phyloP scores from a whole-genome alignment of 495 filamentous ascomycete species.

The Neurospora sp. region DNA sequence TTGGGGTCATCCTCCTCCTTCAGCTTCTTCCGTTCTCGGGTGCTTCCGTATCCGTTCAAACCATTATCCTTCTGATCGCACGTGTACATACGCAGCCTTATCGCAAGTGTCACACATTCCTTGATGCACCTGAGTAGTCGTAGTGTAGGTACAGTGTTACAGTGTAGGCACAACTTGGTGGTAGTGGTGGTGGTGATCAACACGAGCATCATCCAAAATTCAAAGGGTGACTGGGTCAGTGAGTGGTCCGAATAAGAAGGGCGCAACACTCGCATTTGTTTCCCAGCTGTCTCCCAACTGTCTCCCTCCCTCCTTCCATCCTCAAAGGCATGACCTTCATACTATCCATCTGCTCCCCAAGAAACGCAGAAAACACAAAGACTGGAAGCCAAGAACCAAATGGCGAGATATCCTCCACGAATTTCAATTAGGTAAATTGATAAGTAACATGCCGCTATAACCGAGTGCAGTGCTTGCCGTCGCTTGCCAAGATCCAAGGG shows the following conservation, averaged over 20 bases:
- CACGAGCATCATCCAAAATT: background rate
- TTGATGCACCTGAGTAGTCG: background rate
- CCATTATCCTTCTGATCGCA: background rate
- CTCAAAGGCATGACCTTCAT: background rate
- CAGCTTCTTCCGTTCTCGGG: background rate
- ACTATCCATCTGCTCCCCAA: background rate
- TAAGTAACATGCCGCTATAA: background rate
- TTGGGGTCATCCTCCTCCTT: background rate
- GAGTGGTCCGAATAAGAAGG: background rate
- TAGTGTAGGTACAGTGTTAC: background rate
- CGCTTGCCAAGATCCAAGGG: background rate
- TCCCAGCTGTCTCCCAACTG: background rate
- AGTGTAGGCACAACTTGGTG: background rate
- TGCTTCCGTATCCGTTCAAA: background rate
- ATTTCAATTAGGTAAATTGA: background rate
- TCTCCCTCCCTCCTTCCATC: background rate
- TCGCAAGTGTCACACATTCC: background rate
- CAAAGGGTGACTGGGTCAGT: background rate
- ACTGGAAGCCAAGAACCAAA: background rate
- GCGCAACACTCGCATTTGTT: background rate
- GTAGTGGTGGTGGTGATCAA: background rate
- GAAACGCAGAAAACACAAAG: background rate
- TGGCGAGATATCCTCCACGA: background rate
- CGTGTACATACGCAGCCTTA: background rate
- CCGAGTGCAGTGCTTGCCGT: background rate